Evolutionary conservation across 2,329 filamentous ascomycete genomes (phyloP), one percentile per base, ranked within the genome.

Genomic region (Paraphaeosphaeria minitans): DNA sequence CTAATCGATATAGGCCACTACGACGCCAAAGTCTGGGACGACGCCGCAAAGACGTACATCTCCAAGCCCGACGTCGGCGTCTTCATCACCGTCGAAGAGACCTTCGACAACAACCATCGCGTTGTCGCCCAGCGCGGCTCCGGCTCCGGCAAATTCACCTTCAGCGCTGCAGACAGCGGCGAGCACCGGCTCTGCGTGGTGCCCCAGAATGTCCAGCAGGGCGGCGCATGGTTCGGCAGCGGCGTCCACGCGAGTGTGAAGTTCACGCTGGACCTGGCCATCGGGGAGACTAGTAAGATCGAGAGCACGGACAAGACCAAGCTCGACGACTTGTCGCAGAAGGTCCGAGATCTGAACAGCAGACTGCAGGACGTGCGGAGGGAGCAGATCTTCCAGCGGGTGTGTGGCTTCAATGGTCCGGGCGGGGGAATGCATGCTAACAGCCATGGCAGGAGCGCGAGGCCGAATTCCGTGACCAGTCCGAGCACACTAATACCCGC

Each of bases 391-490:
- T 98, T 97, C 82, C 95, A 99, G 79, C 84, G 93, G 75, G 93
- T 96, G 82, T 13, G 76, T 69, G 35, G 33, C 31, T 14, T 43
- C 43, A 12, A 19, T 7, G n/a, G 22, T n/a, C 42, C 12, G 13
- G 8, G 21, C 13, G 56, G 19, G 39, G 52, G 35, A n/a, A 16
- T 19, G 50, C 8, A 53, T 53, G 52, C 67, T 70, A 64, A 71
- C 56, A 48, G 19, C n/a, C 2, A 50, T 6, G 35, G 53, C 43
- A 97, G 91, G 95, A 98, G 84, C 92, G 95, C 66, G 95, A 99
- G 77, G 93, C 93, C 70, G 93, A 98, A 77, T 99, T 99, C 84
- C 87, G 95, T 80, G 95, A 99, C 80, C 95, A 98, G 79, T 97
- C 93, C 70, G 95, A 99, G 80, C 84, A 87, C 43, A 97, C 94